Evolutionary conservation across 164 flowering plant species (phyloP).

Genomic region (Annona cherimola): DNA sequence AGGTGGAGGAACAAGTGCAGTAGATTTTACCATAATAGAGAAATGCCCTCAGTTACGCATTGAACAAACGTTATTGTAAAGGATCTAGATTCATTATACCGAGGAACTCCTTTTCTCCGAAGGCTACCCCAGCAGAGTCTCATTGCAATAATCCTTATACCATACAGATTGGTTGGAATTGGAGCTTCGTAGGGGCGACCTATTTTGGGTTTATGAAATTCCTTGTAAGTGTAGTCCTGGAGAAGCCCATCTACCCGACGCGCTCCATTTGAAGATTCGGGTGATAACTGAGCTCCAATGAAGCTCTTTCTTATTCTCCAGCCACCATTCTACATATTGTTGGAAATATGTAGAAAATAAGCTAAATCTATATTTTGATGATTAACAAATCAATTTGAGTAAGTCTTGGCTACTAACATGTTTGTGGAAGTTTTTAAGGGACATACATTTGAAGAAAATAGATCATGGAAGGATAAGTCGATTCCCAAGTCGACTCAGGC

Average conservation of each 20-base stretch:
- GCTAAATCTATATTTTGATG: no score
- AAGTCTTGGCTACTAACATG: no score
- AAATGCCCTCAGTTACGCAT: constrained; percentile 66
- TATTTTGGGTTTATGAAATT: constrained; percentile 57
- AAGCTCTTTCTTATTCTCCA: no score
- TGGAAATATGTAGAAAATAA: no score
- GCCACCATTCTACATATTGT: no score
- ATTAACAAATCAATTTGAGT: no score
- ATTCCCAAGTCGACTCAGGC: no score
- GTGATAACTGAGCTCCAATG: constrained; percentile 20
- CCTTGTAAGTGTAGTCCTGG: constrained; percentile 81
- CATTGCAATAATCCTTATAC: constrained; percentile 59
- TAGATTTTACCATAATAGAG: constrained; percentile 50
- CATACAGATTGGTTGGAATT: constrained; percentile 60
- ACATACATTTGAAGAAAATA: no score
- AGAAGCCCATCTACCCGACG: constrained; percentile 62
- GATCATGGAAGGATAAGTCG: no score
- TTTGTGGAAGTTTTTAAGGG: no score
- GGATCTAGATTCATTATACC: constrained; percentile 57
- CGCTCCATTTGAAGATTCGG: constrained; percentile 13
- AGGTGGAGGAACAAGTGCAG: constrained; percentile 42
- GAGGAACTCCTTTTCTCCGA: constrained; percentile 38
- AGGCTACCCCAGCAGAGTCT: constrained; percentile 85
- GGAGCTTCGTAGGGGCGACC: constrained; percentile 48
- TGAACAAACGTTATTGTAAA: constrained; percentile 44